Evolutionary conservation across 2,329 filamentous ascomycete genomes (phyloP).

Genomic region (Penicillium italicum): DNA sequence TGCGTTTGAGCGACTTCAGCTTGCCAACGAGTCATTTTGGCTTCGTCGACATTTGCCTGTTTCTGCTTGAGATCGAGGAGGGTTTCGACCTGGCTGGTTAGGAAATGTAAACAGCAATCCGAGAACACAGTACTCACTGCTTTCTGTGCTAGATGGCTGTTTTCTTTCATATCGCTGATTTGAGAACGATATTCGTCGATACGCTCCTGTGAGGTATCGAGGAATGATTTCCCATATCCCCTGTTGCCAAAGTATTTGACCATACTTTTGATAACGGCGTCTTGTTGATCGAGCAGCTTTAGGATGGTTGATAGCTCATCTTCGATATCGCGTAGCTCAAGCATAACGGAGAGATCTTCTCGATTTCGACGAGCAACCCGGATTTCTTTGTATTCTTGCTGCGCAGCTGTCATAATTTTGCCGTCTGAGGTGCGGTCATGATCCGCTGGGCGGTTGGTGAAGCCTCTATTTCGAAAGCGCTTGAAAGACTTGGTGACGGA

Average conservation of each 20-base stretch:
- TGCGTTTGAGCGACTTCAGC: constrained; percentile 61
- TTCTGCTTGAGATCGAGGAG: constrained; percentile 65
- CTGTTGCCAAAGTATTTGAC: constrained; percentile 30
- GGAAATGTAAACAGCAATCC: background rate
- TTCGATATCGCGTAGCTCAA: constrained; percentile 62
- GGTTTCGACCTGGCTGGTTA: constrained; percentile 53
- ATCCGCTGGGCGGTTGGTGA: constrained; percentile 43
- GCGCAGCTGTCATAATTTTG: constrained; percentile 30
- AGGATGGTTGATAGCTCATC: constrained; percentile 59
- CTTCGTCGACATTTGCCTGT: constrained; percentile 64
- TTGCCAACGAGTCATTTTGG: constrained; percentile 59
- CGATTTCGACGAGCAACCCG: constrained; percentile 57
- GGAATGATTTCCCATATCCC: constrained; percentile 49
- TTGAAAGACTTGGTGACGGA: constrained; percentile 62
- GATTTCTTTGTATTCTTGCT: constrained; percentile 45
- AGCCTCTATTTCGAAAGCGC: constrained; percentile 57
- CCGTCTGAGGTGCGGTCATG: constrained; percentile 29
- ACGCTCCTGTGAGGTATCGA: constrained; percentile 52
- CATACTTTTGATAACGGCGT: constrained; percentile 47
- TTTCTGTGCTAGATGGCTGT: constrained; percentile 57
- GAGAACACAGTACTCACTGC: constrained; percentile 42
- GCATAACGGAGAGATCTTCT: constrained; percentile 59
- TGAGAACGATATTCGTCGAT: constrained; percentile 56
- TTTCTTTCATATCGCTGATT: constrained; percentile 55
- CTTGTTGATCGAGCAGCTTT: constrained; percentile 58